Base-by-base conservation (phyloP, 768 basidiomycete species). In the Tricholoma furcatifolium region DNA sequence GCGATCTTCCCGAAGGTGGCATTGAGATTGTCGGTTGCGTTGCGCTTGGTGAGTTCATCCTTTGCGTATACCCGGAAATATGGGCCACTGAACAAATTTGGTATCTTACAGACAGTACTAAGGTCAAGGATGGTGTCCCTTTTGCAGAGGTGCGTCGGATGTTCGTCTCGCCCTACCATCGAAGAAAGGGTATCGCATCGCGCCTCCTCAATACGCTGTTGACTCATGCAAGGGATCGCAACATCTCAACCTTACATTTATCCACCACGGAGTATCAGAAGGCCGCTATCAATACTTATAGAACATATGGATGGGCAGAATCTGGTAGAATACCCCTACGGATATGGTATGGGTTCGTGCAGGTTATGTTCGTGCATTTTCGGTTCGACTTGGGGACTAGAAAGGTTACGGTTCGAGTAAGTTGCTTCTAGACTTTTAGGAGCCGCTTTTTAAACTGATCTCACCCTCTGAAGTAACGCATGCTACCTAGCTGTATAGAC, bases 251-350 rank as follows among this genome's bases (percentile, higher is more conserved):
- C 2, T 23, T 60, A 2, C 12, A 9, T 11, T 24, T 56, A 17
- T 11, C 7, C 14, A 60, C 58, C 3, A 49, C 50, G 5, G 38
- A 45, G 1, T 51, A 31, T 30, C 55, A 56, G 10, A 9, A 36
- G 20, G n/a, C 45, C 14, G 58, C 58, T 30, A 54, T 53, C 10
- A 31, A 9, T 17, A 31, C 56, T 34, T 60, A 60, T n/a, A 21
- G 38, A 21, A 52, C 41, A 23, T 35, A 45, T 20, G 67, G 67
- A 11, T 66, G 62, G 64, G 46, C 52, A 9, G 53, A 55, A 14
- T 12, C 32, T 3, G n/a, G 43, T 6, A 54, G 23, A 24, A 30
- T 24, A 2, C n/a, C 31, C 14, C 6, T 42, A 4, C 32, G 21
- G 21, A 38, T 43, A 9, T 43, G 34, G 18, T 6, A 40, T n/a